A percentile compares a stretch with the other conserved stretches of the same genome.
Conservation (phyloP, 163 green algal genomes). For the Chloromonas sp. region DNA sequence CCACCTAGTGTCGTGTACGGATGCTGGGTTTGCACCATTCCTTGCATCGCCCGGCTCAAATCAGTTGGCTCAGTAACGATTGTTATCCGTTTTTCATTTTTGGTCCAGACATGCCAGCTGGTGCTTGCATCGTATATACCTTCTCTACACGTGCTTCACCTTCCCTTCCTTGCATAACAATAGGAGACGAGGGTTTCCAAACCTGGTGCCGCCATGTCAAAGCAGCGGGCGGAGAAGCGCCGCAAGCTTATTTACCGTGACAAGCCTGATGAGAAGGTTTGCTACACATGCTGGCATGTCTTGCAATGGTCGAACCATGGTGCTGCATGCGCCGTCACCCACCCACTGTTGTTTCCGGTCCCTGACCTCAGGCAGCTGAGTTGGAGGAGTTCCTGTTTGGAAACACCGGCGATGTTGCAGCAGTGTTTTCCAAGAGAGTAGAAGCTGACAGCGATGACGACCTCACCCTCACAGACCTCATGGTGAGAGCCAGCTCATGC, state of each 20-base stretch:
- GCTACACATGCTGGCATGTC: background rate
- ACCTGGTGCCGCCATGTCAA: too few species aligned
- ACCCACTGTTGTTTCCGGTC: too few species aligned
- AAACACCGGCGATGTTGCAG: background rate
- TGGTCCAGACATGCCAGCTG: too few species aligned
- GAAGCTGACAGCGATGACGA: background rate
- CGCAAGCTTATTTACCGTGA: background rate
- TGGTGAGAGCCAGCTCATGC: background rate
- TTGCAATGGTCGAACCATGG: background rate
- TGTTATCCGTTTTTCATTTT: too few species aligned
- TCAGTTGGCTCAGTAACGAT: too few species aligned
- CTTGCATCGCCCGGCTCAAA: too few species aligned
- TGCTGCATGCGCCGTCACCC: background rate
- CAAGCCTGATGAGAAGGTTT: background rate
- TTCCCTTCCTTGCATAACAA: too few species aligned
- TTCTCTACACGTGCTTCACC: too few species aligned
- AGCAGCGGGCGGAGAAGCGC: background rate
- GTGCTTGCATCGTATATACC: too few species aligned
- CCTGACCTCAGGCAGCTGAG: background rate
- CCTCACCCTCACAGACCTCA: background rate
- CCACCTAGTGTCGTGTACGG: too few species aligned
- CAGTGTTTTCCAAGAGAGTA: background rate
- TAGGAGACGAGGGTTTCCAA: too few species aligned
- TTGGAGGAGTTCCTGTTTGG: background rate
- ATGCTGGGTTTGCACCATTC: too few species aligned